Evolutionary conservation across 2,329 filamentous ascomycete genomes (phyloP), one percentile per base, ranked within the genome.

Genomic region (Nemania sp.): DNA sequence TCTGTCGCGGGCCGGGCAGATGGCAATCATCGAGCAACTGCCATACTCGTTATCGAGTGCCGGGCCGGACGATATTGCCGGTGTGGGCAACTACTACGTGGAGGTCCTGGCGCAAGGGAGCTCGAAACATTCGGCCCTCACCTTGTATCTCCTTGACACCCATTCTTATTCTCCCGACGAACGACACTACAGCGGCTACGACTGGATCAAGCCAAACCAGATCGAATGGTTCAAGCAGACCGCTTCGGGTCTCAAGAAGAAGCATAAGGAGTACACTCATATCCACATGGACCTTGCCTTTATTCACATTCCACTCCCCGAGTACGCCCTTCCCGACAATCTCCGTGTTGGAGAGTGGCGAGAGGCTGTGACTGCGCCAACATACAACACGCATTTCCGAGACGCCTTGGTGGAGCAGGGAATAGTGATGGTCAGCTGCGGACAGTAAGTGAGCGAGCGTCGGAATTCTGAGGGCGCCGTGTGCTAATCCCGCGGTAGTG

Each of bases 251-350:
- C 78, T 97, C 48, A 91, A 91, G 77, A 87, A 88, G 70, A 86
- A 86, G 62, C 93, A 97, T 73, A 84, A 85, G 63, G 87, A 92
- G 69, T 99, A 97, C 76, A 91, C 90, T 0, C 91, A 95, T 71
- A 90, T 92, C 53, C 95, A 98, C 74, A 91, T 99, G 84, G 90
- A 99, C 72, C 86, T 98, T 75, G 92, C 95, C 0, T 99, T 99
- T 73, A 96, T 99, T 64, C 95, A 99, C 74, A 99, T 99, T 57
- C 95, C 95, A 0, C 80, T 99, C 2, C 93, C 95, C 0, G 95
- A 99, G 74, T 97, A 97, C 71, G 81, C 84, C 40, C 83, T 88
- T 51, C 73, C 77, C 1, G 80, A 84, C 2, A 84, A 89, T 35
- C 79, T 79, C 2, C 78, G 80, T 48, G 84, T 89, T 17, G 95